phyloP scores from a whole-genome alignment of 2,329 filamentous ascomycete genomes.

The Colletotrichum destructivum region DNA sequence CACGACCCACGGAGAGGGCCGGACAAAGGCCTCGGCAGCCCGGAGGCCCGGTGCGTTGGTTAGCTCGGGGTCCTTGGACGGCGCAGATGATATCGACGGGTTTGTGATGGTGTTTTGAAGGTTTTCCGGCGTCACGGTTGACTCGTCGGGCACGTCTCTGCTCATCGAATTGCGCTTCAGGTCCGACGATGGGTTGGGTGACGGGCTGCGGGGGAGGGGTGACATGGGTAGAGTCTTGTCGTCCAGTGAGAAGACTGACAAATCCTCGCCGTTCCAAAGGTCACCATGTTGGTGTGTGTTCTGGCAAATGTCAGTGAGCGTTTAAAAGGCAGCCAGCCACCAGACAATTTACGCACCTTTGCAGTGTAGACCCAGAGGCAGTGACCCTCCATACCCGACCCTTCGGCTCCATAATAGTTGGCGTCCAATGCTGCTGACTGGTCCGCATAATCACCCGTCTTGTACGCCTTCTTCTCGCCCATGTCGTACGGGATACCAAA shows the following conservation, averaged over 20 bases:
- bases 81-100: conserved; percentile 74
- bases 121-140: conserved; percentile 80
- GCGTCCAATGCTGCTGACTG: conserved; percentile 95
- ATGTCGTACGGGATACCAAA: conserved; percentile 99
- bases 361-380: conserved; percentile 90
- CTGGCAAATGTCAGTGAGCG: conserved; percentile 53
- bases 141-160: conserved; percentile 65
- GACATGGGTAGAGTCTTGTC: conserved; percentile 76
- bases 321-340: too few species aligned
- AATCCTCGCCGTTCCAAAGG: conserved; percentile 96
- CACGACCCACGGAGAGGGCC: conserved; percentile 84
- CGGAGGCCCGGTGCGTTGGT: conserved; percentile 82
- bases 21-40: conserved; percentile 92
- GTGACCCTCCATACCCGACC: conserved; percentile 85
- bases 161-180: conserved; percentile 34
- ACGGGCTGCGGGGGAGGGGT: conserved; percentile 60
- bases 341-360: conserved; percentile 63
- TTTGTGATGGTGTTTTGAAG: conserved; percentile 81
- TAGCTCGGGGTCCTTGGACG: conserved; percentile 68
- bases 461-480: conserved; percentile 96
- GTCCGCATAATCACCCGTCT: conserved; percentile 94
- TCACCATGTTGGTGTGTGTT: conserved; percentile 94
- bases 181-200: conserved; percentile 48
- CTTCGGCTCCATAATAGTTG: conserved; percentile 94
- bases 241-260: conserved; percentile 90